Base-by-base conservation (phyloP, 805 yeast species). In the Ogataea naganishii region DNA sequence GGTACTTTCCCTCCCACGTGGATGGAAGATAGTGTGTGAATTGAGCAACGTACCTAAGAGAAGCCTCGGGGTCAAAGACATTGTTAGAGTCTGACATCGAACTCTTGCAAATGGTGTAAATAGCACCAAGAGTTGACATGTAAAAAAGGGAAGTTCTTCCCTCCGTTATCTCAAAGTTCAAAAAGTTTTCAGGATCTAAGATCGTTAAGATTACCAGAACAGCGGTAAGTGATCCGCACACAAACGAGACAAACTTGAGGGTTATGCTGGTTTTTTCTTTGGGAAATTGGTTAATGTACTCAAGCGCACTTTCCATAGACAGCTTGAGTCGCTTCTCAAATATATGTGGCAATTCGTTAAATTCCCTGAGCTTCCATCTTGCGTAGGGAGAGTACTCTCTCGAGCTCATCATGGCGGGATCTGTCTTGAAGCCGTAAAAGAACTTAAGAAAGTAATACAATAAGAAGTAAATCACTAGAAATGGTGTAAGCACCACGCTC, bases 351-450 rank as follows among this genome's bases (percentile, higher is more conserved):
- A 92, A 64, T 49, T 92, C 99, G 53, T 92, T 92, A 49, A 81
- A 84, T 46, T 92, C 99, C 33, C 99, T 64, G 46, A 92, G 69
- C 49, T 80, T 84, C 97, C 97, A 92, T 45, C 82, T 88, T 0
- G 97, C 96, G 55, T 72, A 73, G 0, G 96, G 96, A 0, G 97
- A 84, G 49, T 85, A 92, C 43, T 86, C 94, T 27, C 98, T 63
- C 3, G 86, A 66, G 5, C 85, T 80, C 32, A 92, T 64, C 8
- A 85, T 64, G 2, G 86, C 75, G 0, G 98, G 98, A 32, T 89
- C 81, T 24, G 82, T 73, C 49, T 83, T 82, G 51, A 82, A 86
- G 53, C 89, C 97, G 51, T 88, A 88, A 56, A 92, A 92, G 51
- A 92, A 86, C 25, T 85, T 69, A 64, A 92, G 79, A 47, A 92